Conservation (phyloP, 2,329 filamentous ascomycete genomes). For the Sclerotinia borealis region DNA sequence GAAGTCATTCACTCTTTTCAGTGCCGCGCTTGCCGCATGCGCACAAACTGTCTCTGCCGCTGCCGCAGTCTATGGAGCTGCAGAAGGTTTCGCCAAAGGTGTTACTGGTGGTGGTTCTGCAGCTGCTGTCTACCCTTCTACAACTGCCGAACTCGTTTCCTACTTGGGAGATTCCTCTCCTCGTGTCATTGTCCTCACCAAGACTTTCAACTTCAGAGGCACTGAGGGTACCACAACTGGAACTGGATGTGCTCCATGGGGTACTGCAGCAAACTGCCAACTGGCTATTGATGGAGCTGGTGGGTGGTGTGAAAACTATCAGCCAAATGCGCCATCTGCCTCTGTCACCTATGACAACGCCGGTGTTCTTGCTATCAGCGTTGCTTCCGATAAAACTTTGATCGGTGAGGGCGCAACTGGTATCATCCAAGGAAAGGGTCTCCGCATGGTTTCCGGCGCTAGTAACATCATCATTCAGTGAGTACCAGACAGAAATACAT, state of each 20-base stretch:
- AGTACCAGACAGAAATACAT: not conserved
- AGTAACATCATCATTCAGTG: constrained; percentile 25
- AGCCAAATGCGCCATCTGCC: not conserved
- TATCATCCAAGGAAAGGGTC: constrained; percentile 29
- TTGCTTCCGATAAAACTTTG: constrained; percentile 29
- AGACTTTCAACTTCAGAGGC: constrained; percentile 47
- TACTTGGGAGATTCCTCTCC: constrained; percentile 23
- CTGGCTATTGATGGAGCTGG: constrained; percentile 45
- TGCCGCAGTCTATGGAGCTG: constrained; percentile 28
- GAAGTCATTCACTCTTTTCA: constrained; percentile 14
- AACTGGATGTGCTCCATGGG: constrained; percentile 30
- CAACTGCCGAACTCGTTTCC: constrained; percentile 48
- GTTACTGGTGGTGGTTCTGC: constrained; percentile 56
- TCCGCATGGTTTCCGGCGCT: constrained; percentile 26
- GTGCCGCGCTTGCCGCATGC: constrained; percentile 8
- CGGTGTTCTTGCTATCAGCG: constrained; percentile 22
- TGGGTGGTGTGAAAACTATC: not conserved
- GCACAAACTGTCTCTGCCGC: constrained; percentile 13
- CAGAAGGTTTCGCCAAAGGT: constrained; percentile 42
- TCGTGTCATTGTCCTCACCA: constrained; percentile 49
- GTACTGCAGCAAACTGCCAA: constrained; percentile 35
- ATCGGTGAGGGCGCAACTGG: constrained; percentile 27
- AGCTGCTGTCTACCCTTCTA: constrained; percentile 46
- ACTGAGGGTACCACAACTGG: constrained; percentile 35
- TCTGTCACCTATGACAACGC: constrained; percentile 25